Evolutionary conservation across 2,329 filamentous ascomycete genomes (phyloP).

Genomic region (Domatiomyces globalis): DNA sequence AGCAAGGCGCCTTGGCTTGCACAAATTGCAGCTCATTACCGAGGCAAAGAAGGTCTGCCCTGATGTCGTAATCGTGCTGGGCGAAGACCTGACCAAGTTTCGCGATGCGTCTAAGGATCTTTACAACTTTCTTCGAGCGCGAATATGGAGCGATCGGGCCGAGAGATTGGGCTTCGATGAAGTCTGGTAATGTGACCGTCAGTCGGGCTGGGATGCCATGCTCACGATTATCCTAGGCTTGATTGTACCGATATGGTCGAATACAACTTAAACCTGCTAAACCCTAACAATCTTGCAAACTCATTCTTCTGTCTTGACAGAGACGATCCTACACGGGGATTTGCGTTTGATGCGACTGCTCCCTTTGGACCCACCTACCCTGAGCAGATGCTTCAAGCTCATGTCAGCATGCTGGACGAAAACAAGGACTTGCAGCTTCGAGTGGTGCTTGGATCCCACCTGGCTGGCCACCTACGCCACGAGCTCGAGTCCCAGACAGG

Average conservation of each 20-base stretch:
- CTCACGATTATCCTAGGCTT: slow-evolving; percentile 32
- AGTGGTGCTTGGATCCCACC: slow-evolving; percentile 63
- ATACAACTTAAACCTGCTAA: slow-evolving; percentile 64
- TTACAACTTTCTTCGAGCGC: slow-evolving; percentile 55
- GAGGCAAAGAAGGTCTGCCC: slow-evolving; percentile 71
- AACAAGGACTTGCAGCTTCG: slow-evolving; percentile 38
- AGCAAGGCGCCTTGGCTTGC: slow-evolving; percentile 50
- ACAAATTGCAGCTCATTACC: slow-evolving; percentile 72
- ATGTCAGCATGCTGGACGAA: slow-evolving; percentile 5
- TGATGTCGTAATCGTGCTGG: slow-evolving; percentile 70
- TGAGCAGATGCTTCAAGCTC: slow-evolving; percentile 5
- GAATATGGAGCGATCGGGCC: slow-evolving; percentile 63
- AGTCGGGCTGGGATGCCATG: slow-evolving; percentile 1
- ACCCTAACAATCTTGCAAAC: slow-evolving; percentile 44
- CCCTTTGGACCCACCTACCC: slow-evolving; percentile 53
- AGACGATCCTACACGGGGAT: slow-evolving; percentile 64
- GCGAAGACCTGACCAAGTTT: slow-evolving; percentile 75
- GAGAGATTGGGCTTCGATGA: slow-evolving; percentile 87
- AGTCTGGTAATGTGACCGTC: slow-evolving; percentile 42
- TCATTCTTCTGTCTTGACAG: slow-evolving; percentile 71
- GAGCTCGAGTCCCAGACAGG: slow-evolving; percentile 62
- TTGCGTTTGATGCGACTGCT: slow-evolving; percentile 57
- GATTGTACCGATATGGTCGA: slow-evolving; percentile 77
- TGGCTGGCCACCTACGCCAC: slow-evolving; percentile 59
- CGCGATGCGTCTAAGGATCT: slow-evolving; percentile 72